Percentiles rank a stretch among this genome's conserved stretches.
Conservation (phyloP, 2,329 filamentous ascomycete species). For the Neospermospora avenae region DNA sequence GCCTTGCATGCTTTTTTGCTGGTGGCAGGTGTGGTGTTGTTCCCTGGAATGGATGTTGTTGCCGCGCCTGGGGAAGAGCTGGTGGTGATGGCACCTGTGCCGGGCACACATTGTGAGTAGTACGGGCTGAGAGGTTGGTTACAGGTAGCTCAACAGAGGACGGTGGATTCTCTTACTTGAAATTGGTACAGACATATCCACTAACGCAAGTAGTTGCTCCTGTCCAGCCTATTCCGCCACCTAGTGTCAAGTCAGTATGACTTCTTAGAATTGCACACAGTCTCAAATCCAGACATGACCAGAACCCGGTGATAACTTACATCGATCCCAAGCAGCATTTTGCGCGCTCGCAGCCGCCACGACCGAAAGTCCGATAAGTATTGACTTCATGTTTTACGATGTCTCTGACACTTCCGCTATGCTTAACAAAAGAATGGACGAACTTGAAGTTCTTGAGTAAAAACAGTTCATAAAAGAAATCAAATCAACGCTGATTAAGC, state of each 20-base stretch:
- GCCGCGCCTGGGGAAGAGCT: too few relatives aligned
- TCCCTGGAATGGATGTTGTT: neutral
- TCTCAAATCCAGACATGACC: too few relatives aligned
- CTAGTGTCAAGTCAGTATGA: conserved; percentile 11
- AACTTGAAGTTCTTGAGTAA: neutral
- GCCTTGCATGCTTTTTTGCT: too few relatives aligned
- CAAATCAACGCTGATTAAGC: too few relatives aligned
- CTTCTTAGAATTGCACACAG: too few relatives aligned
- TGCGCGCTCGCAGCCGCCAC: conserved; percentile 21
- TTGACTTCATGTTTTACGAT: conserved; percentile 6
- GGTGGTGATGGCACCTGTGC: too few relatives aligned
- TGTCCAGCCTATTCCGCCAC: conserved; percentile 27
- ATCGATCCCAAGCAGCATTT: conserved; percentile 26
- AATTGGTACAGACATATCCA: conserved; percentile 28
- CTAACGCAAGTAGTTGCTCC: conserved; percentile 29
- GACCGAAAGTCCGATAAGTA: conserved; percentile 4
- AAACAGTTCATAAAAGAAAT: neutral
- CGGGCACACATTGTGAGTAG: neutral
- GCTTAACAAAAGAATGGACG: neutral
- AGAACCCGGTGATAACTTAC: conserved; percentile 17
- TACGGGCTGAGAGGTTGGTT: neutral
- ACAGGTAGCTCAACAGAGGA: too few relatives aligned
- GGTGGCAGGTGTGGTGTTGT: neutral
- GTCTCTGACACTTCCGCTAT: neutral
- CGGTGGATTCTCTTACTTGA: conserved; percentile 29